A percentile compares a stretch with the other conserved stretches of the same genome.
Conservation (phyloP, 169 alveolate genomes). For the Plasmodium blacklocki region DNA sequence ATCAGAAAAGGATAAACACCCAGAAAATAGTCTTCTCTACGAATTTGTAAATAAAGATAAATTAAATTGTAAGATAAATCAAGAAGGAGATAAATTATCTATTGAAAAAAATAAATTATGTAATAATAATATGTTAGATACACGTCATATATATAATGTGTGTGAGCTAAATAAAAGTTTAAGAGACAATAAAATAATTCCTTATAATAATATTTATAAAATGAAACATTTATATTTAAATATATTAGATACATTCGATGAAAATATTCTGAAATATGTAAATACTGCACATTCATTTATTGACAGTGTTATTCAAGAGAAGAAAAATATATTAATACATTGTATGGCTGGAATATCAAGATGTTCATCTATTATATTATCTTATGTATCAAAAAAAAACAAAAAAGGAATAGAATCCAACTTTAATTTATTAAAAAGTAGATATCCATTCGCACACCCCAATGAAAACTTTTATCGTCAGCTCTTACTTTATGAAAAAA, state of each 20-base stretch:
- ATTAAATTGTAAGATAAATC: not conserved
- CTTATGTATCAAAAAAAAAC: slow-evolving; percentile 58
- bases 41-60: not conserved
- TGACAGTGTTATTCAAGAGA: slow-evolving; percentile 16
- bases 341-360: slow-evolving; percentile 75
- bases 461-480: slow-evolving; percentile 62
- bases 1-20: not conserved
- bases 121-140: not conserved
- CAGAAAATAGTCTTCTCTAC: not conserved
- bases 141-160: slow-evolving; percentile 11
- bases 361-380: slow-evolving; percentile 60
- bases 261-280: slow-evolving; percentile 44
- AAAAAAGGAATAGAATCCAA: slow-evolving; percentile 30
- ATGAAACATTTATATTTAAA: slow-evolving; percentile 67
- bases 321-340: slow-evolving; percentile 52
- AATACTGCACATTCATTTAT: slow-evolving; percentile 54
- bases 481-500: slow-evolving; percentile 55
- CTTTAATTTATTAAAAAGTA: slow-evolving; percentile 11
- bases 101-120: too few species aligned
- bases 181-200: slow-evolving; percentile 5
- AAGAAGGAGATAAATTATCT: too few species aligned
- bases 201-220: slow-evolving; percentile 20
- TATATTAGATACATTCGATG: slow-evolving; percentile 59
- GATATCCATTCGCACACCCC: slow-evolving; percentile 66
- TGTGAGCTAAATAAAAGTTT: slow-evolving; percentile 34